A percentile compares a stretch with the other conserved stretches of the same genome.
These are phyloP conservation scores for Mycosphaerelloides madeirae DNA, from an alignment of 2,329 filamentous ascomycete genomes.

Conservation along the genomic window DNA sequence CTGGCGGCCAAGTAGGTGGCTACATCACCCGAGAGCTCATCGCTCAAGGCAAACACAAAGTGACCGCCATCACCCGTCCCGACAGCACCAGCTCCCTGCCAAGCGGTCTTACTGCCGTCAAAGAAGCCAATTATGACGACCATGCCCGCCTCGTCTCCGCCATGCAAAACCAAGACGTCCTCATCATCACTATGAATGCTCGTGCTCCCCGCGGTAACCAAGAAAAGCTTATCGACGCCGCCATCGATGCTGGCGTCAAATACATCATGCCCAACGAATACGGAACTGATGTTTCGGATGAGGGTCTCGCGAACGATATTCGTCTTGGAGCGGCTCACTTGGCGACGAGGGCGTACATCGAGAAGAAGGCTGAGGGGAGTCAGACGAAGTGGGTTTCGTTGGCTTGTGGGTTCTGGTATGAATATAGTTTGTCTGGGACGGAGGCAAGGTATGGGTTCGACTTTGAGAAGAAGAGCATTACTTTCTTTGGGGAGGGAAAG, in stretches of 20 bases:
- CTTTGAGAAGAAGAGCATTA: conserved; percentile 21
- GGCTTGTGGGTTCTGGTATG: conserved; percentile 32
- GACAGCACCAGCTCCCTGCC: conserved; percentile 37
- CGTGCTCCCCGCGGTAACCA: conserved; percentile 21
- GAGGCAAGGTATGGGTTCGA: conserved; percentile 29
- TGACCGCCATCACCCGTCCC: conserved; percentile 40
- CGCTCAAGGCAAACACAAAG: conserved; percentile 27
- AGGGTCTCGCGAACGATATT: conserved; percentile 13
- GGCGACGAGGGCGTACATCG: conserved; percentile 17
- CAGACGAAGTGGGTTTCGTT: conserved; percentile 24
- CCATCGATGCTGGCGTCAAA: conserved; percentile 26
- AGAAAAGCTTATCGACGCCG: conserved; percentile 28
- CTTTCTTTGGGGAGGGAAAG: conserved; percentile 51
- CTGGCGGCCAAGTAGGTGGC: conserved; percentile 30
- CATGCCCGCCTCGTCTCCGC: conserved; percentile 23
- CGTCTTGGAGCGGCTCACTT: conserved; percentile 5
- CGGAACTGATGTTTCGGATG: conserved; percentile 9
- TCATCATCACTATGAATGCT: conserved; percentile 33
- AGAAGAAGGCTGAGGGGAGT: conserved; percentile 11
- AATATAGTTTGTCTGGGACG: conserved; percentile 22
- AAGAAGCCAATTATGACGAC: conserved; percentile 25
- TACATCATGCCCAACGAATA: conserved; percentile 26
- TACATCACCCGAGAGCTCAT: conserved; percentile 31
- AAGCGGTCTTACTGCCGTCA: conserved; percentile 16
- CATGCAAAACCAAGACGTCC: conserved; percentile 29